Percentiles rank a stretch among this genome's conserved stretches.
phyloP scores from a whole-genome alignment of 139 green algal species.

The Haematococcus sp. region DNA sequence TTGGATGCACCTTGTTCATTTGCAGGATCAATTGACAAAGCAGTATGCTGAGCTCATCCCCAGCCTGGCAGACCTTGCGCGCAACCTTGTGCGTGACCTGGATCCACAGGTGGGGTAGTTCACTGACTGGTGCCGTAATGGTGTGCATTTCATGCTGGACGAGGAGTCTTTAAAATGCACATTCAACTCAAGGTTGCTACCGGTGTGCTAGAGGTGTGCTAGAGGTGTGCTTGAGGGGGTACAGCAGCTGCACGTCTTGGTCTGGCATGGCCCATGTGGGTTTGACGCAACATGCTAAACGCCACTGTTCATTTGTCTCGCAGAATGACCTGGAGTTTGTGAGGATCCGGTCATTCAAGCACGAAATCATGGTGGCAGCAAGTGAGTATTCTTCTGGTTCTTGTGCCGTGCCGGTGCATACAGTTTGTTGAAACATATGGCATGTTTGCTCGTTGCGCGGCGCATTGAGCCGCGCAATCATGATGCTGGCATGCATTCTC shows the following conservation, averaged over 20 bases:
- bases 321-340: conserved; percentile 81
- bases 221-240: too few relatives aligned
- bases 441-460: not conserved
- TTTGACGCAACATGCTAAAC: too few relatives aligned
- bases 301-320: not conserved
- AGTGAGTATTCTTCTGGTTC: conserved; percentile 37
- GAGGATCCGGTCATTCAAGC: conserved; percentile 62
- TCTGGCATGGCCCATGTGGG: too few relatives aligned
- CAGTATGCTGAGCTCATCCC: conserved; percentile 70
- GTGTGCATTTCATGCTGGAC: too few relatives aligned
- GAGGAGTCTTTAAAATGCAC: too few relatives aligned
- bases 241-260: too few relatives aligned
- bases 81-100: conserved; percentile 70
- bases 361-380: conserved; percentile 79
- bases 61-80: conserved; percentile 57
- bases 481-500: too few relatives aligned
- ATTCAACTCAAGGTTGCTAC: too few relatives aligned
- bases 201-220: too few relatives aligned
- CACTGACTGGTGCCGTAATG: too few relatives aligned
- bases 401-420: not conserved
- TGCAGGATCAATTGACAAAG: conserved; percentile 62
- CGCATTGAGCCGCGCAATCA: not conserved
- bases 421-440: not conserved
- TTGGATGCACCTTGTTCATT: too few relatives aligned
- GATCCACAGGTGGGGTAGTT: conserved; percentile 58